A percentile compares a stretch with the other conserved stretches of the same genome.
Conservation (phyloP, 306 rosid genomes). For the Dryas octopetala region DNA sequence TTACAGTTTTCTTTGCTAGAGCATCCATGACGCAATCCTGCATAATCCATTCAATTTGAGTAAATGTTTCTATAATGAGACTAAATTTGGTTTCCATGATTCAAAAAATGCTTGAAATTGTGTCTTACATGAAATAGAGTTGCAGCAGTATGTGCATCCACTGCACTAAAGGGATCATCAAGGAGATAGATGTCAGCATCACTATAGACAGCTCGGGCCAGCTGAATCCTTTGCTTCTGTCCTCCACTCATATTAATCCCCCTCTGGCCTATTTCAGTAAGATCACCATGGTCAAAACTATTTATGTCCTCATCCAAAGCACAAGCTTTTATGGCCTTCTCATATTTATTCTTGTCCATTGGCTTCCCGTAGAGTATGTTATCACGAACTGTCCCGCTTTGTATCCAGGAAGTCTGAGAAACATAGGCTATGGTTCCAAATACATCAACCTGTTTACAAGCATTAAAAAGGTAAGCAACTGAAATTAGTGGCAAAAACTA, state of each 20-base stretch:
- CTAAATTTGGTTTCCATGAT: background rate
- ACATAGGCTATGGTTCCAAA: conserved; percentile 66
- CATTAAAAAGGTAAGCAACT: background rate
- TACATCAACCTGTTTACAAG: conserved; percentile 50
- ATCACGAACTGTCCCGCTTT: conserved; percentile 73
- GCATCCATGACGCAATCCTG: conserved; percentile 77
- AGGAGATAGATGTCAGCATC: conserved; percentile 78
- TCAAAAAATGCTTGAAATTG: background rate
- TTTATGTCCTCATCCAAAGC: conserved; percentile 67
- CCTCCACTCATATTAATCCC: conserved; percentile 93
- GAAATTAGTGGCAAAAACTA: conserved; percentile 9
- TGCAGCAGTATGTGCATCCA: conserved; percentile 78
- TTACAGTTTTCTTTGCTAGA: conserved; percentile 59
- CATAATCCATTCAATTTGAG: conserved; percentile 9
- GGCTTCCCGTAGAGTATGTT: conserved; percentile 73
- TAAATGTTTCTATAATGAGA: conserved; percentile 14
- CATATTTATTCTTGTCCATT: conserved; percentile 57
- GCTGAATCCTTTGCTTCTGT: conserved; percentile 85
- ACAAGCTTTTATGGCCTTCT: conserved; percentile 59
- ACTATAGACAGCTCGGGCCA: conserved; percentile 75
- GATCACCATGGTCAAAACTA: conserved; percentile 70
- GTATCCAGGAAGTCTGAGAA: conserved; percentile 82
- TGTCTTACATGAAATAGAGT: conserved; percentile 56
- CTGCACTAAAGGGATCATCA: conserved; percentile 87
- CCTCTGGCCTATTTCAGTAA: conserved; percentile 86